Base-by-base conservation (phyloP, 1,284 basidiomycete species). In the Meripilus lineatus region DNA sequence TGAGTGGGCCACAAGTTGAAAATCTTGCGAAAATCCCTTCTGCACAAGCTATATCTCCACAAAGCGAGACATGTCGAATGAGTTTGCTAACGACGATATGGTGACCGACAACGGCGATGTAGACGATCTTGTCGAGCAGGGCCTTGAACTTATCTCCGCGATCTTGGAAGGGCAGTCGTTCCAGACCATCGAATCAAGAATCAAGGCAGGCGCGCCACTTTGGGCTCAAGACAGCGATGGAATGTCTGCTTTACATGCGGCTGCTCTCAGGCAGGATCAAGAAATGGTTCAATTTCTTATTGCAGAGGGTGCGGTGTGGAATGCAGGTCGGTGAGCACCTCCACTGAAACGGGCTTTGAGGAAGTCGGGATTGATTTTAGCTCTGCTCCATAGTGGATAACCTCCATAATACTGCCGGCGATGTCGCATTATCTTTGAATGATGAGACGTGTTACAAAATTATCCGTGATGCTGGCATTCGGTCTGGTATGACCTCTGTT, bases 171-270 rank as follows among this genome's bases (percentile, higher is more conserved):
- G 68, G 32, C 68, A 71, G 32, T 66, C 84, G 1, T 49, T 73
- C 35, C 65, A 70, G 11, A 67, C 68, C 13, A 66, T 91, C 45
- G 68, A 72, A 49, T 58, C 58, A 10, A 62, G 87, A 22, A 72
- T 93, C 53, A 74, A 82, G 15, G 65, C 68, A n/a, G 86, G 80
- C 17, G 89, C 90, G 1, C 93, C 94, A 2, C 73, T 92, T 36
- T 99, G 95, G 94, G 94, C 84, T 63, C 90, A 94, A 63, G 86
- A 88, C 59, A 81, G 83, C 40, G 76, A 77, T n/a, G 72, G 92
- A 4, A 89, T 84, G 59, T 90, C 89, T 5, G 75, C 84, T 8
- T 66, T 99, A 38, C 95, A 98, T 61, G 93, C 91, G 32, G 95
- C 94, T 2, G 90, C 89, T 0, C 91, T 87, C 53, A 65, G 75